Evolutionary conservation across 2,329 filamentous ascomycete species (phyloP), one percentile per base, ranked within the genome.

Genomic region (Davidsoniella eucalypti): DNA sequence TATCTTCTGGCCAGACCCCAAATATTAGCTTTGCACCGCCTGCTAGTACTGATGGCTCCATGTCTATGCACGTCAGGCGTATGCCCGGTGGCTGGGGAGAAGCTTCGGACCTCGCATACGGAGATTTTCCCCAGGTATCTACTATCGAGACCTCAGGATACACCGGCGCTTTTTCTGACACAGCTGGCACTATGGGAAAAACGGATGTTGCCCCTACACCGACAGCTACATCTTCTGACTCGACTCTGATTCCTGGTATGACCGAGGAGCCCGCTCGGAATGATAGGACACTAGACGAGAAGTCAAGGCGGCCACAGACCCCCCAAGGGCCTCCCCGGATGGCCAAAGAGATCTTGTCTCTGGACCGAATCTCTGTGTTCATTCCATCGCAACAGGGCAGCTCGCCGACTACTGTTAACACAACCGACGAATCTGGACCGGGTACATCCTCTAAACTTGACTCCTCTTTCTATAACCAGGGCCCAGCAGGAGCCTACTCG

Each of bases 81-180:
- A 53, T 53, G 52, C 52, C 52, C 7, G 52, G 52, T 2, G 52
- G 52, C 36, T 53, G 52, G 52, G 48, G 38, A 21, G 40, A 48
- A 12, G 18, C 46, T 1, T 33, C 29, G 7, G 36, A 37, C 23
- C n/a, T 49, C 12, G 38, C 16, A 7, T 46, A 12, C 16, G 17
- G 12, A 18, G 12, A 6, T 16, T 18, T 14, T n/a, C 12, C 8
- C 29, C 29, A 33, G 29, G 3, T 16, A 14, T n/a, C 17, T 23
- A 25, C 21, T 10, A 12, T 47, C 9, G 33, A 7, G 33, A 16
- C 23, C 18, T 39, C 33, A 17, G 18, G 44, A 18, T 47, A 47
- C 21, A 47, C n/a, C 12, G 39, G 44, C 14, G 44, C 33, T 4
- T 47, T 47, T 25, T 38, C 33, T 25, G n/a, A 2, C 12, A 9